These are phyloP conservation scores for Amanita phalloides DNA, from an alignment of 768 basidiomycete genomes.

Conservation along the genomic window DNA sequence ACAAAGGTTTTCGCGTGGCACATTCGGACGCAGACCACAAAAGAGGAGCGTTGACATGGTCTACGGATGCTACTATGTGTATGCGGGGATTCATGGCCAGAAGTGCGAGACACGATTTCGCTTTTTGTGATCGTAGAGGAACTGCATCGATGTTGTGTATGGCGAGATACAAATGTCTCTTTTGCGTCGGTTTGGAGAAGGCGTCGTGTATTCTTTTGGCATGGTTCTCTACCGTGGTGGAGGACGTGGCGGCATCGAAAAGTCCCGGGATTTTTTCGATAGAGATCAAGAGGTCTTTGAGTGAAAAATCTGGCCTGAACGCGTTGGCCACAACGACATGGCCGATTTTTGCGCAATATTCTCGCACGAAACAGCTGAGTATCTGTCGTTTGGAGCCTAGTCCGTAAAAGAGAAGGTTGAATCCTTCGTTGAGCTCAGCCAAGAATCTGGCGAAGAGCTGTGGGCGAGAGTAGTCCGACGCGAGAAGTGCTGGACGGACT, in stretches of 20 bases:
- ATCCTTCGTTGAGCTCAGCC: conserved; percentile 70
- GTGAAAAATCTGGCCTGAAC: conserved; percentile 54
- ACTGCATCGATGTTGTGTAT: conserved; percentile 86
- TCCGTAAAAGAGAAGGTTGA: conserved; percentile 84
- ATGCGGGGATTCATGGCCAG: conserved; percentile 68
- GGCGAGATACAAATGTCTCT: conserved; percentile 57
- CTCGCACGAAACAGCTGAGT: conserved; percentile 65
- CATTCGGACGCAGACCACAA: conserved; percentile 72
- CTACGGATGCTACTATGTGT: conserved; percentile 77
- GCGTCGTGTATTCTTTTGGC: conserved; percentile 55
- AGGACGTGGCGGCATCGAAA: conserved; percentile 18
- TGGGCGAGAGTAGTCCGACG: conserved; percentile 18
- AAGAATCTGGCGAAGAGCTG: conserved; percentile 49
- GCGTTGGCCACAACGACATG: conserved; percentile 74
- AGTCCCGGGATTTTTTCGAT: conserved; percentile 44
- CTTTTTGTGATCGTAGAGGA: conserved; percentile 50
- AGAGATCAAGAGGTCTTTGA: conserved; percentile 58
- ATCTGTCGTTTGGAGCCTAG: conserved; percentile 76
- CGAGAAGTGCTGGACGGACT: conserved; percentile 23
- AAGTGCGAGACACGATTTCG: conserved; percentile 56
- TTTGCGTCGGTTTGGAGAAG: conserved; percentile 30
- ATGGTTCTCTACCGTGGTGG: conserved; percentile 46
- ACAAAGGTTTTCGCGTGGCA: conserved; percentile 36
- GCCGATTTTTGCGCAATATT: conserved; percentile 44
- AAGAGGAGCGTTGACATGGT: conserved; percentile 76